Percentiles rank a stretch among this genome's conserved stretches.
These are phyloP conservation scores for Lodderomyces theae DNA, from an alignment of 1,139 yeast genomes.

Conservation along the genomic window DNA sequence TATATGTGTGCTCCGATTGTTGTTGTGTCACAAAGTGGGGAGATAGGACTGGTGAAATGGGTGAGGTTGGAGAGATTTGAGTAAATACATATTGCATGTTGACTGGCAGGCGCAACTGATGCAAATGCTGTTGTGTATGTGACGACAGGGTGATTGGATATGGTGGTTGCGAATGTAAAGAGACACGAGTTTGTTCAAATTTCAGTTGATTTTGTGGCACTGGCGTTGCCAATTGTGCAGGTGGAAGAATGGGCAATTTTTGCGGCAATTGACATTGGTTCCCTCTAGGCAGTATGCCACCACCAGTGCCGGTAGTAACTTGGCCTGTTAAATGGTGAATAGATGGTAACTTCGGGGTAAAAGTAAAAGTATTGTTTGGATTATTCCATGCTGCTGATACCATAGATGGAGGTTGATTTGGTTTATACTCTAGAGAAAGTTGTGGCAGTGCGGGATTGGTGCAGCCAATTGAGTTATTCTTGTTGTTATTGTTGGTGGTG, in stretches of 20 bases:
- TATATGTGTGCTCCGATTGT: background rate
- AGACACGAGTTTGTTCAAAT: background rate
- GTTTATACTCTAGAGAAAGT: background rate
- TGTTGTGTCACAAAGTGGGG: background rate
- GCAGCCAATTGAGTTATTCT: background rate
- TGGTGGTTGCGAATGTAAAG: background rate
- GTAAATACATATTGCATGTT: slow-evolving; percentile 1
- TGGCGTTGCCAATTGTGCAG: background rate
- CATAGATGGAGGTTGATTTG: background rate
- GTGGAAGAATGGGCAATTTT: background rate
- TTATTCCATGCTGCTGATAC: background rate
- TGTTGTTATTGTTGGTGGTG: too few relatives aligned
- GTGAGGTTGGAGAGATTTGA: slow-evolving; percentile 3
- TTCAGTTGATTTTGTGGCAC: background rate
- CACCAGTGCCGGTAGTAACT: background rate
- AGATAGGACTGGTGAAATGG: slow-evolving; percentile 1
- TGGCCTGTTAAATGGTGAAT: background rate
- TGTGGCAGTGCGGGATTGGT: background rate
- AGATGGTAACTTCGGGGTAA: background rate
- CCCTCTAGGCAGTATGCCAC: background rate
- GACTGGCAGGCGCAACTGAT: background rate
- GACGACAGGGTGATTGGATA: background rate
- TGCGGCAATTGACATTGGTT: background rate
- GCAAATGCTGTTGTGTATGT: background rate
- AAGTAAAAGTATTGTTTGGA: background rate